phyloP scores from a whole-genome alignment of 805 yeast genomes.

The Torulaspora microellipsoides region DNA sequence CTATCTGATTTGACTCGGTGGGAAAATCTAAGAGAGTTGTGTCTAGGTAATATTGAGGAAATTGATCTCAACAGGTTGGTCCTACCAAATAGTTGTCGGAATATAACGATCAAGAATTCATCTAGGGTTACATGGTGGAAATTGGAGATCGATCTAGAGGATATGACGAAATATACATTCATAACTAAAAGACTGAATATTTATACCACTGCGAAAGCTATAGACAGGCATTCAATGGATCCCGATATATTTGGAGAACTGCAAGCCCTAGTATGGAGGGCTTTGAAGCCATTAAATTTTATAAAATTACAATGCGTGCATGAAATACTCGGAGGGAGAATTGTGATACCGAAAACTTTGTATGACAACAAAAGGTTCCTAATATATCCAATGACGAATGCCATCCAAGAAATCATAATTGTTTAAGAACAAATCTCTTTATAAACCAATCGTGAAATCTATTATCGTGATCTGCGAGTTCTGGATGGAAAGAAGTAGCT shows the following conservation, averaged over 20 bases:
- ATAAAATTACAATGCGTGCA: constrained; percentile 14
- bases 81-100: constrained; percentile 23
- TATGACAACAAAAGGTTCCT: constrained; percentile 16
- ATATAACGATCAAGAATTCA: constrained; percentile 15
- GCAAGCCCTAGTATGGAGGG: constrained; percentile 6
- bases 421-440: constrained; percentile 46
- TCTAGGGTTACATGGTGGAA: constrained; percentile 28
- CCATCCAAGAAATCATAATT: constrained; percentile 7
- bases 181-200: background rate
- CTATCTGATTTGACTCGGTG: constrained; percentile 29
- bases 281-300: constrained; percentile 13
- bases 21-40: constrained; percentile 25
- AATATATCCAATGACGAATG: constrained; percentile 3
- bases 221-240: constrained; percentile 6
- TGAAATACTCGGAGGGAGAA: constrained; percentile 3
- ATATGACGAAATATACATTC: background rate
- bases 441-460: constrained; percentile 71
- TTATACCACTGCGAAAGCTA: background rate
- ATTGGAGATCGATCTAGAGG: constrained; percentile 7
- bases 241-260: constrained; percentile 4
- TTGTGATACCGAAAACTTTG: constrained; percentile 21
- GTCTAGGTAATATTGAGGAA: constrained; percentile 12
- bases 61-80: constrained; percentile 26
- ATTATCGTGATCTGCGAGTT: constrained; percentile 48
- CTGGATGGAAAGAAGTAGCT: constrained; percentile 82